Percentiles rank a stretch among this genome's conserved stretches.
These are phyloP conservation scores for Psilocybe mexicana DNA, from an alignment of 1,284 basidiomycete species.

Conservation along the genomic window DNA sequence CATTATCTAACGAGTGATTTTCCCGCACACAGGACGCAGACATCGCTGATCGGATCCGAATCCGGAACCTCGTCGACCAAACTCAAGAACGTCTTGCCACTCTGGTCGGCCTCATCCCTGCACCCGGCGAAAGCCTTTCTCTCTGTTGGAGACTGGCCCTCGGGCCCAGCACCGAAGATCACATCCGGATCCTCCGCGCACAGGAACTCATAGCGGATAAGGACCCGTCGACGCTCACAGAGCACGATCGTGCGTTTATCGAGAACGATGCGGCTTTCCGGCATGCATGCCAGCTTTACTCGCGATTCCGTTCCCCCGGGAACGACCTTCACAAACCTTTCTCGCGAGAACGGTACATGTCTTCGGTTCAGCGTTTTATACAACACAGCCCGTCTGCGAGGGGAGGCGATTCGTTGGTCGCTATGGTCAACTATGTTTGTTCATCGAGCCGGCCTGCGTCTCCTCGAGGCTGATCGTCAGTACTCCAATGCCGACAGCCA, in stretches of 20 bases:
- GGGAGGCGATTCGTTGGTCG: background rate
- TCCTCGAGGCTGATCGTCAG: too few relatives aligned
- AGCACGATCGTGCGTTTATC: constrained; percentile 6
- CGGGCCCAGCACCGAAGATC: background rate
- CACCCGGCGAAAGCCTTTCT: constrained; percentile 9
- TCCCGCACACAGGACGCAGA: constrained; percentile 6
- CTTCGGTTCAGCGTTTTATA: constrained; percentile 8
- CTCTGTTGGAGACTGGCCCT: constrained; percentile 9
- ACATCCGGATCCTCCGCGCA: constrained; percentile 4
- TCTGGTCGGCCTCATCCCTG: constrained; percentile 2
- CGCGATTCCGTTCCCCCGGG: constrained; percentile 8
- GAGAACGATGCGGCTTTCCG: constrained; percentile 6
- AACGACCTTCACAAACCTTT: constrained; percentile 12
- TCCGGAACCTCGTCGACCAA: constrained; percentile 14
- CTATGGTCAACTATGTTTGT: constrained; percentile 11
- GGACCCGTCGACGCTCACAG: background rate
- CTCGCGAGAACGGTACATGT: constrained; percentile 1
- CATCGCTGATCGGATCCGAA: constrained; percentile 12
- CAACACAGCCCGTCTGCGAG: background rate
- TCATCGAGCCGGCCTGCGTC: background rate
- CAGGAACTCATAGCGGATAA: constrained; percentile 8
- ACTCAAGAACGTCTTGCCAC: constrained; percentile 11
- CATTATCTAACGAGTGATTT: background rate
- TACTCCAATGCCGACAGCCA: too few relatives aligned
- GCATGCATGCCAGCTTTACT: constrained; percentile 8